Conservation (phyloP, 2,329 filamentous ascomycete genomes). For the Cytospora piceae region DNA sequence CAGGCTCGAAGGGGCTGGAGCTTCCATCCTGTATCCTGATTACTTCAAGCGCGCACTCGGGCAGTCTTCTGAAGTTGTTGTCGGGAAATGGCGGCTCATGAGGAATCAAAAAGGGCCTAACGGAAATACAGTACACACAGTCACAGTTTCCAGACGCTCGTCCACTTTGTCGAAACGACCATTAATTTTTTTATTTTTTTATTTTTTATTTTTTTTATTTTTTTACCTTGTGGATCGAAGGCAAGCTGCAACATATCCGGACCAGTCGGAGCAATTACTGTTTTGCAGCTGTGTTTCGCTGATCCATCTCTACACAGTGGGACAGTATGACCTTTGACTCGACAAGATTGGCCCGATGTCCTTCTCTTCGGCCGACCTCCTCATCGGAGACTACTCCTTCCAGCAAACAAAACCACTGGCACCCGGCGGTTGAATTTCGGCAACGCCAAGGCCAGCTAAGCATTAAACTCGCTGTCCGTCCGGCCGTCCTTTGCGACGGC, state of each 20-base stretch:
- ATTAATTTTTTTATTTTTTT: too few relatives aligned
- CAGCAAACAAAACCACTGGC: neutral
- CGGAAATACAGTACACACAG: too few relatives aligned
- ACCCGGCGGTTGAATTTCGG: neutral
- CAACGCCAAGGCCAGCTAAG: constrained; percentile 15
- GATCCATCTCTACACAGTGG: constrained; percentile 10
- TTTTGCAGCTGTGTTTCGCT: constrained; percentile 16
- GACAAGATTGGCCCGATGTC: constrained; percentile 9
- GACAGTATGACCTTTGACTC: constrained; percentile 12
- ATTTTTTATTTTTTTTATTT: neutral
- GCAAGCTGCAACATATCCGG: neutral
- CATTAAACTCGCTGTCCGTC: neutral
- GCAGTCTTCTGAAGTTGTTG: too few relatives aligned
- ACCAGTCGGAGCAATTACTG: constrained; percentile 16
- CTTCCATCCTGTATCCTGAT: neutral
- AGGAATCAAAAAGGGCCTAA: neutral
- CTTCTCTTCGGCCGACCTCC: neutral
- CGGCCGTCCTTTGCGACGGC: constrained; percentile 6
- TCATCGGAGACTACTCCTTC: too few relatives aligned
- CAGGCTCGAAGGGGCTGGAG: too few relatives aligned
- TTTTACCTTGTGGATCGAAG: neutral
- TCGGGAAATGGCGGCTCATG: neutral
- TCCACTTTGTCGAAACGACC: too few relatives aligned
- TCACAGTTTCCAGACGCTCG: too few relatives aligned
- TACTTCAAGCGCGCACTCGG: neutral